phyloP scores from a whole-genome alignment of 352 stramenopile species.

The Phytophthora uliginosa region DNA sequence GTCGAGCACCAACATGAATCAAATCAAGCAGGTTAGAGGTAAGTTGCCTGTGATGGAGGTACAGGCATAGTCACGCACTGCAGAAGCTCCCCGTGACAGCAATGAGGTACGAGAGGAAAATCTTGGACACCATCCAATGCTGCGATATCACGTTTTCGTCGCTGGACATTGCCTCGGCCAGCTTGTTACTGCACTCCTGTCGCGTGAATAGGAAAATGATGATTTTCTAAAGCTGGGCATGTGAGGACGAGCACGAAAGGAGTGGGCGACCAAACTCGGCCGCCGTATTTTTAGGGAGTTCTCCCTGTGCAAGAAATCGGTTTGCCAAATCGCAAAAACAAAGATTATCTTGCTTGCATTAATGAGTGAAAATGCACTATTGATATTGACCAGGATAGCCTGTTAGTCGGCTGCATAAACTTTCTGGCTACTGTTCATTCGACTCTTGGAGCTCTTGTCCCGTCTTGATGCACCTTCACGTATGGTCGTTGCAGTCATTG shows the following conservation, averaged over 20 bases:
- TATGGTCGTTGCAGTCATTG: constrained; percentile 20
- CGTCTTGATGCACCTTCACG: constrained; percentile 28
- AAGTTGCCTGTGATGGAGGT: not conserved
- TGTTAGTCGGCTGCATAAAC: constrained; percentile 13
- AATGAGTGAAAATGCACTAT: constrained; percentile 8
- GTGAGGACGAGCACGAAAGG: not conserved
- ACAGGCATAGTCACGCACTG: constrained; percentile 27
- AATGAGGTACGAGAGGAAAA: constrained; percentile 66
- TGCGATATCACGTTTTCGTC: constrained; percentile 35
- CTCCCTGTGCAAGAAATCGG: not conserved
- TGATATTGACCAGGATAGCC: not conserved
- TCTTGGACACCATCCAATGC: constrained; percentile 51
- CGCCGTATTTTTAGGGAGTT: not conserved
- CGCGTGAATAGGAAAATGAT: not conserved
- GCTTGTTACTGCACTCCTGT: not conserved
- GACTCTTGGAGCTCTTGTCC: constrained; percentile 16
- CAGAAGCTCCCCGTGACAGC: constrained; percentile 68
- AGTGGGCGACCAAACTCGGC: constrained; percentile 3
- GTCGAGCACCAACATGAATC: not conserved
- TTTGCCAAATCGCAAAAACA: no score
- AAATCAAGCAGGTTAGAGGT: not conserved
- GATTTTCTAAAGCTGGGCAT: not conserved
- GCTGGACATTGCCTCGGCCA: constrained; percentile 17
- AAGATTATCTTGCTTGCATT: not conserved
- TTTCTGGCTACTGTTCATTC: constrained; percentile 23